Base-by-base conservation (phyloP, 73 alveolate species). In the Symbiodinium pilosum region DNA sequence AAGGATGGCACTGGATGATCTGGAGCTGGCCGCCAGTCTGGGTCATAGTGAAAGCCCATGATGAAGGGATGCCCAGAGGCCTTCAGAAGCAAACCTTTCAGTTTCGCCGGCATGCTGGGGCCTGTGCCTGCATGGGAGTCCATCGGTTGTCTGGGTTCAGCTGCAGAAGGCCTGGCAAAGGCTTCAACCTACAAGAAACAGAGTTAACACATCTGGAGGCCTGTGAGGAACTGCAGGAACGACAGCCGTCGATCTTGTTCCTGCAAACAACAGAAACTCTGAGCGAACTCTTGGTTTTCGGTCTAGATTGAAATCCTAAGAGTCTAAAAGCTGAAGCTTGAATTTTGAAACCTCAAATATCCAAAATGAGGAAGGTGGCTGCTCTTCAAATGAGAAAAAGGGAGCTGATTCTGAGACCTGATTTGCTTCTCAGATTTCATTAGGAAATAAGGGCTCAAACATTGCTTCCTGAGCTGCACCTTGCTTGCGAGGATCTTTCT, bases 131-230 rank as follows among this genome's bases (percentile, higher is more conserved):
- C 43, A 47, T 43, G n/a, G 99, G 99, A 20, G 99, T 99, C 99
- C 99, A 99, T 38, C 99, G 99, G 7, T 71, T 34, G 44, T 99
- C 99, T 14, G 99, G 99, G 73, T 99, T 99, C 59, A 99, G 87
- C 83, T 92, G 94, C 59, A 99, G 96, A 32, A 95, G 93, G 26
- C 99, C 93, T 64, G n/a, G n/a, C n/a, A n/a, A n/a, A n/a, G n/a
- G n/a, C n/a, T n/a, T n/a, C n/a, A n/a, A n/a, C n/a, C n/a, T n/a
- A n/a, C n/a, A n/a, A n/a, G n/a, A n/a, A n/a, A n/a, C n/a, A n/a
- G n/a, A n/a, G n/a, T n/a, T n/a, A n/a, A n/a, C n/a, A n/a, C n/a
- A n/a, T n/a, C n/a, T n/a, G n/a, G n/a, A 9, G 59, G 36, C 97
- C 97, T 7, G 88, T 30, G 21, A 91, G 88, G 54, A 91, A 91